Evolutionary conservation across 2,329 filamentous ascomycete genomes (phyloP).

Genomic region (Truncatella angustata): DNA sequence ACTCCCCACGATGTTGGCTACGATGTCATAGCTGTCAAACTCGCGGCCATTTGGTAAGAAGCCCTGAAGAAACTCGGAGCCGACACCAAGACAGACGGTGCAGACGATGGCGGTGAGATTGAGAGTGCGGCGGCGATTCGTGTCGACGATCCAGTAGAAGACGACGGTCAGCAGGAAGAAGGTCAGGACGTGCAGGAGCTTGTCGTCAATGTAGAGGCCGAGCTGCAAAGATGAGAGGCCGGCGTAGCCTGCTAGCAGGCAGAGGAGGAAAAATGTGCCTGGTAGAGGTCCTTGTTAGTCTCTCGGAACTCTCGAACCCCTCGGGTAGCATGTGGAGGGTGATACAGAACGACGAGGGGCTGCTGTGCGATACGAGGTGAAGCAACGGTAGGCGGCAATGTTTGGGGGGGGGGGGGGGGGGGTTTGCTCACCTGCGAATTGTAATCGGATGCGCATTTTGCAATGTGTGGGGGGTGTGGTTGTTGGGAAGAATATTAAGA

Average conservation of each 20-base stretch:
- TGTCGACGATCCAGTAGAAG: slow-evolving; percentile 98
- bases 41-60: slow-evolving; percentile 70
- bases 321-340: no score
- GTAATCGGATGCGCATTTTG: slow-evolving; percentile 79
- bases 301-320: not conserved
- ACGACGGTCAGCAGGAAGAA: slow-evolving; percentile 85
- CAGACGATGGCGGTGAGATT: slow-evolving; percentile 81
- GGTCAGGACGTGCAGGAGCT: slow-evolving; percentile 79
- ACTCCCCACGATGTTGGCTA: slow-evolving; percentile 83
- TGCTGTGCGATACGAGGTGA: slow-evolving; percentile 4
- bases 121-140: slow-evolving; percentile 77
- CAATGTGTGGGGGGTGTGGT: not conserved
- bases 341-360: slow-evolving; percentile 1
- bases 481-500: not conserved
- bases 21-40: slow-evolving; percentile 79
- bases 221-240: slow-evolving; percentile 69
- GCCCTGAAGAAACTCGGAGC: slow-evolving; percentile 73
- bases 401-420: no score
- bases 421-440: slow-evolving; percentile 73
- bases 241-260: slow-evolving; percentile 74
- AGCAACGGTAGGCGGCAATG: no score
- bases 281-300: slow-evolving; percentile 2
- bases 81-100: slow-evolving; percentile 68
- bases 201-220: slow-evolving; percentile 72
- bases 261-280: slow-evolving; percentile 70